phyloP scores from a whole-genome alignment of 352 stramenopile species.

The Discostella stelligera region DNA sequence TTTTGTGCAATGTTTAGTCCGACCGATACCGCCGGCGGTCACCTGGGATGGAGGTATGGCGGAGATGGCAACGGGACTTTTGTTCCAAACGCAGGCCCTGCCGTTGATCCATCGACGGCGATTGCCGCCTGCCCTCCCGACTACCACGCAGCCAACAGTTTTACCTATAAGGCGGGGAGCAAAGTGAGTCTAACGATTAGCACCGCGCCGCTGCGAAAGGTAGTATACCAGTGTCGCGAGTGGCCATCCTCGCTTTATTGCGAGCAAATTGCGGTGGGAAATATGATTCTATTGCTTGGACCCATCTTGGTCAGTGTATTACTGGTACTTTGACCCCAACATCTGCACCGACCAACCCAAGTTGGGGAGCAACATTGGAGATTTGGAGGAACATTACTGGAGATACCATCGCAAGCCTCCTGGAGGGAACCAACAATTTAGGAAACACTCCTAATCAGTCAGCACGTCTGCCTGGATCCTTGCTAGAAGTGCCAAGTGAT shows the following conservation, averaged over 20 bases:
- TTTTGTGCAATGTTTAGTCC: no score
- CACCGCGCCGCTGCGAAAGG: not conserved
- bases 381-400: not conserved
- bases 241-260: not conserved
- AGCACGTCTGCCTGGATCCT: not conserved
- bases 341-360: no score
- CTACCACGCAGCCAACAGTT: not conserved
- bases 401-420: not conserved
- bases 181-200: not conserved
- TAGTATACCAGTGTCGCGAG: not conserved
- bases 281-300: not conserved
- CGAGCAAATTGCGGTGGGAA: not conserved
- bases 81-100: no score
- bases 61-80: no score
- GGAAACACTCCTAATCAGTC: not conserved
- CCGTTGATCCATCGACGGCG: no score
- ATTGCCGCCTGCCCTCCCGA: no score
- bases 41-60: no score
- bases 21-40: no score
- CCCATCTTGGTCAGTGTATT: not conserved
- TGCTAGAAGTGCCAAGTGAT: not conserved
- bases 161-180: not conserved
- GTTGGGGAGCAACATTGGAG: no score
- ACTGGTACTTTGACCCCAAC: no score
- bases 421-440: not conserved